These are phyloP conservation scores for Eucalyptus dawsonii DNA, from an alignment of 345 rosid species.

Conservation along the genomic window DNA sequence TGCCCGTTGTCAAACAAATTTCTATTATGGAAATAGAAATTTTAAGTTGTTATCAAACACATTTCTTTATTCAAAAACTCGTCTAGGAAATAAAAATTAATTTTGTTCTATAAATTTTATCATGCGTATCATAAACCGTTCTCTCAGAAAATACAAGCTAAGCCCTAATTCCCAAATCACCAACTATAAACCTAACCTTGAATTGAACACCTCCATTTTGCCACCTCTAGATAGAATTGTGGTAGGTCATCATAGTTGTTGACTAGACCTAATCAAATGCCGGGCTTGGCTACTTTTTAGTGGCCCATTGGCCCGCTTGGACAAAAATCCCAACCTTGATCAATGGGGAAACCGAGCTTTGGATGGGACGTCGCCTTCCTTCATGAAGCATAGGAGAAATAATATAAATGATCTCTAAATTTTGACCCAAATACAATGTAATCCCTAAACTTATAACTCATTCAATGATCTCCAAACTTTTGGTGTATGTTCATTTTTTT, in stretches of 20 bases:
- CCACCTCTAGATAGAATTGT: not conserved
- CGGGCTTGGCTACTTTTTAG: not conserved
- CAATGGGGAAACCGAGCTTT: not conserved
- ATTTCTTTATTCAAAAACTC: accelerated
- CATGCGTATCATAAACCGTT: accelerated
- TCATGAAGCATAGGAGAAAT: not conserved
- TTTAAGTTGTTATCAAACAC: accelerated
- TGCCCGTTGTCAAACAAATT: no score
- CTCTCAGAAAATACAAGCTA: not conserved
- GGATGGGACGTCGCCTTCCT: not conserved
- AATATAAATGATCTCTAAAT: no score
- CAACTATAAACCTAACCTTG: not conserved
- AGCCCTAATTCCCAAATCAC: not conserved
- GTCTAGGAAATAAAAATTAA: accelerated
- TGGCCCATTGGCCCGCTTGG: not conserved
- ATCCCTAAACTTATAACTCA: no score
- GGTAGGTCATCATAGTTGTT: not conserved
- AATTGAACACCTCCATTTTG: not conserved
- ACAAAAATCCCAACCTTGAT: not conserved
- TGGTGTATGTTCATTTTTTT: no score
- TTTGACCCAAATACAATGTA: not conserved
- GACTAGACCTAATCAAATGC: not conserved
- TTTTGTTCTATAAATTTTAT: no score
- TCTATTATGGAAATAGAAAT: no score
- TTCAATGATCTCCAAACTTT: not conserved